A percentile compares a stretch with the other conserved stretches of the same genome.
Conservation (phyloP, 345 rosid genomes). For the Cardamine resedifolia region DNA sequence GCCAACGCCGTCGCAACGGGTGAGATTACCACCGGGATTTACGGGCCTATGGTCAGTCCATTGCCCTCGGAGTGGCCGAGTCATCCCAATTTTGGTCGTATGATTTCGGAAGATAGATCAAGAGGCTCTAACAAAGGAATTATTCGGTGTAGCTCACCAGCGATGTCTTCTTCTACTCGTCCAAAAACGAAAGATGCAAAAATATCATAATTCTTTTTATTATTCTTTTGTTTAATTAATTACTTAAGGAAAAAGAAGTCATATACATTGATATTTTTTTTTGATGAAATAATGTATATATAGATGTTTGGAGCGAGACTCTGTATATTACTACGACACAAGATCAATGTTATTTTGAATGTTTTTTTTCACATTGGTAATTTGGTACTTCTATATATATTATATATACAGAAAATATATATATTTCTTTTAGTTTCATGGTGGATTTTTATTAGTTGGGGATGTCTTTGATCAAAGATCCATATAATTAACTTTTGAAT, state of each 20-base stretch:
- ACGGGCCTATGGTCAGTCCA: conserved; percentile 39
- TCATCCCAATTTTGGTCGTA: conserved; percentile 9
- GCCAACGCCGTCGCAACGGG: conserved; percentile 34
- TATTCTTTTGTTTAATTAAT: neutral
- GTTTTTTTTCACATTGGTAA: neutral
- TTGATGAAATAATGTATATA: neutral
- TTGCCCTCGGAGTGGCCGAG: conserved; percentile 36
- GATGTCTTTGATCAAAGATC: neutral
- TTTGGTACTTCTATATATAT: neutral
- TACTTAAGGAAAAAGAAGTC: neutral
- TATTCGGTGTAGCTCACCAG: conserved; percentile 35
- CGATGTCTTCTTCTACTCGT: conserved; percentile 38
- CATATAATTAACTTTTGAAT: neutral
- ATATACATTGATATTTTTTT: neutral
- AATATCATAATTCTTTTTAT: neutral
- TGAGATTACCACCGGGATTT: conserved; percentile 48
- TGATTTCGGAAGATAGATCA: conserved; percentile 4
- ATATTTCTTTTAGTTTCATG: neutral
- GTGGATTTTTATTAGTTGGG: neutral
- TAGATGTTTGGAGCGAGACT: neutral
- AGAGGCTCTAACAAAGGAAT: conserved; percentile 13
- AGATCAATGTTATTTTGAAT: neutral
- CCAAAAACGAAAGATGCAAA: conserved; percentile 24
- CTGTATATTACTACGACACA: neutral
- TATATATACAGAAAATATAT: too few species aligned